Evolutionary conservation across 148 eudicot species (phyloP).

Genomic region (Fagopyrum homotropicum): DNA sequence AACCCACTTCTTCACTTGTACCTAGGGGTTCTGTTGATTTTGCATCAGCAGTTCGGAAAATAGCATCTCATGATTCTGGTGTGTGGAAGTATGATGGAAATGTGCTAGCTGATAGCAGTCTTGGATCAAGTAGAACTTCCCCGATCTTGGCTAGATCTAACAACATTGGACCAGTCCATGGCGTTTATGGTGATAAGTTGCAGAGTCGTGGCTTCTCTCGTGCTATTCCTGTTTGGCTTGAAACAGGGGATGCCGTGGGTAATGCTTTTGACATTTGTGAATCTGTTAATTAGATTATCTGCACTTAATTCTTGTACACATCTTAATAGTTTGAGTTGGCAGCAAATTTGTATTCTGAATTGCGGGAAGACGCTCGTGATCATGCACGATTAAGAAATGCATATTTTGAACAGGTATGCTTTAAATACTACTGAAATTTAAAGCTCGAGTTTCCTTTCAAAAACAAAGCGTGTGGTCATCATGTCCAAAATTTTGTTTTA

Average conservation of each 20-base stretch:
- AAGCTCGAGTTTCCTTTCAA: neutral
- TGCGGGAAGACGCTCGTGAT: slow-evolving; percentile 91
- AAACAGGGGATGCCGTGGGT: slow-evolving; percentile 98
- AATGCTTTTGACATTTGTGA: slow-evolving; percentile 27
- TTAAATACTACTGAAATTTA: slow-evolving; percentile 1
- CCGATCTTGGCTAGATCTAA: slow-evolving; percentile 58
- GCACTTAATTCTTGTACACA: slow-evolving; percentile 22
- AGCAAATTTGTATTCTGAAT: slow-evolving; percentile 86
- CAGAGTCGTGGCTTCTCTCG: slow-evolving; percentile 53
- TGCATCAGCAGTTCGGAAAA: slow-evolving; percentile 87
- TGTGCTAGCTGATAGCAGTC: slow-evolving; percentile 49
- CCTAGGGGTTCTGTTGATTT: slow-evolving; percentile 71
- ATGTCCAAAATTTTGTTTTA: neutral
- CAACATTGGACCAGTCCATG: slow-evolving; percentile 43
- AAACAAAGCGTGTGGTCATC: neutral
- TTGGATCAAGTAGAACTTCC: slow-evolving; percentile 77
- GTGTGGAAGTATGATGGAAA: slow-evolving; percentile 72
- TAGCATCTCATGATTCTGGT: slow-evolving; percentile 67
- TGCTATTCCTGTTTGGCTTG: slow-evolving; percentile 84
- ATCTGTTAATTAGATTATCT: slow-evolving; percentile 9
- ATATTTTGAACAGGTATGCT: slow-evolving; percentile 87
- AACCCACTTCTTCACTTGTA: slow-evolving; percentile 46
- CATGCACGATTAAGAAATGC: slow-evolving; percentile 84
- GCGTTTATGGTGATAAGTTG: slow-evolving; percentile 49
- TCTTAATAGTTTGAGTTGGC: slow-evolving; percentile 52